These are phyloP conservation scores for Citrus australasica DNA, from an alignment of 345 rosid genomes.

Conservation along the genomic window DNA sequence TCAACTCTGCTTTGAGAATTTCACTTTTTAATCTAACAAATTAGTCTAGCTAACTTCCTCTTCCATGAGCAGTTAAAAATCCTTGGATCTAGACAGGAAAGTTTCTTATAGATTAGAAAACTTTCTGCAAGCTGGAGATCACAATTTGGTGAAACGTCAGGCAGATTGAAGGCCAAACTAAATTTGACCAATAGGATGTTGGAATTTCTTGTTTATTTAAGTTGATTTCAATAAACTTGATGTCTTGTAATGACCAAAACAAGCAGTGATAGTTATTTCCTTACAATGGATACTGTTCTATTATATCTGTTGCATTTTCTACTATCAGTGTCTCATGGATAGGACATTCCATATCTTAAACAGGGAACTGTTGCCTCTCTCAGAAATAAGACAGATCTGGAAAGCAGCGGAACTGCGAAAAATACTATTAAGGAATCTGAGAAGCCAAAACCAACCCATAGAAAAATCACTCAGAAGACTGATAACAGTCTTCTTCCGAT, in stretches of 20 bases:
- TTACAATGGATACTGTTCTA: neutral
- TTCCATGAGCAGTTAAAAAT: neutral
- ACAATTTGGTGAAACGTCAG: neutral
- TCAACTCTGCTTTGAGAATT: neutral
- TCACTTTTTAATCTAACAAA: neutral
- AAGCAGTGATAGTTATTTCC: neutral
- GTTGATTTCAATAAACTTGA: neutral
- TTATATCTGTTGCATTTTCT: neutral
- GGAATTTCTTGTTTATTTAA: too few species aligned
- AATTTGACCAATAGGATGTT: neutral
- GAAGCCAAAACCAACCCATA: constrained; percentile 8
- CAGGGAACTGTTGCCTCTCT: constrained; percentile 11
- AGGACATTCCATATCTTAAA: neutral
- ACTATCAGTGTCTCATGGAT: neutral
- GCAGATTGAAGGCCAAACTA: neutral
- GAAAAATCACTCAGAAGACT: neutral
- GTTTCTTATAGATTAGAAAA: neutral
- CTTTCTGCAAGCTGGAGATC: neutral
- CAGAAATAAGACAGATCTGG: constrained; percentile 2
- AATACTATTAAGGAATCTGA: neutral
- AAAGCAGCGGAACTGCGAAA: neutral
- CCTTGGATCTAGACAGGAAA: neutral
- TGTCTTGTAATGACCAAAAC: neutral
- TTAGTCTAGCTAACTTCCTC: neutral
- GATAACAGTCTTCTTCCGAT: neutral